Base-by-base conservation (phyloP, 495 filamentous ascomycete species). In the Lophiotrema nucula region DNA sequence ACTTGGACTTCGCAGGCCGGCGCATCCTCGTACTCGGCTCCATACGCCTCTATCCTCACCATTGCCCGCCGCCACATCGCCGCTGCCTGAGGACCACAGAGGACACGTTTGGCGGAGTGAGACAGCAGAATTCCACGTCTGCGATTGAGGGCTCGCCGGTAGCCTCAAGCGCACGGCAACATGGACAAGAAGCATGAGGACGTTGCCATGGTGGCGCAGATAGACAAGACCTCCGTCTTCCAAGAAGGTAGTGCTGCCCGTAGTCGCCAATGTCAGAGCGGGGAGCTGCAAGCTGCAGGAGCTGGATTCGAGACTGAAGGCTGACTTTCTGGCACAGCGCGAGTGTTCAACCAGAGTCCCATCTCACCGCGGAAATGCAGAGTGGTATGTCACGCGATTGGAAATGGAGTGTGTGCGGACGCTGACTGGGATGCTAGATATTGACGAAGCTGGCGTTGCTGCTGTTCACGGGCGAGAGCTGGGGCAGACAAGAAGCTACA, bases 211-310 rank as follows among this genome's bases (percentile, higher is more conserved):
- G 60, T 63, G 38, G 60, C 60, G 18, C 60, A 63, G 48, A 63
- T 98, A 59, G 93, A 98, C 78, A 88, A 95, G 69, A 97, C 93
- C 56, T 90, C 92, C 62, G 93, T 98, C 55, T 98, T 97, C 73
- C 93, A 98, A 82, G 95, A 98, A 86, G 93, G 93, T 97, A 74
- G 21, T 13, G n/a, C n/a, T n/a, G n/a, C n/a, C n/a, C n/a, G n/a
- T n/a, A 28, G 18, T 38, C 11, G 18, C 4, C 10, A 11, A 5
- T 6, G 26, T 27, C 16, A 45, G 43, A 31, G n/a, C n/a, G n/a
- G n/a, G n/a, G n/a, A n/a, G n/a, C n/a, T n/a, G n/a, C n/a, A 43
- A 11, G 37, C 19, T 26, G 23, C 21, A n/a, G 13, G 15, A 6
- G 39, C 31, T 13, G 16, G 21, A 18, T 18, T 2, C 13, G 31